A percentile compares a stretch with the other conserved stretches of the same genome.
phyloP scores from a whole-genome alignment of 208 protist species.

The Angomonas deanei region DNA sequence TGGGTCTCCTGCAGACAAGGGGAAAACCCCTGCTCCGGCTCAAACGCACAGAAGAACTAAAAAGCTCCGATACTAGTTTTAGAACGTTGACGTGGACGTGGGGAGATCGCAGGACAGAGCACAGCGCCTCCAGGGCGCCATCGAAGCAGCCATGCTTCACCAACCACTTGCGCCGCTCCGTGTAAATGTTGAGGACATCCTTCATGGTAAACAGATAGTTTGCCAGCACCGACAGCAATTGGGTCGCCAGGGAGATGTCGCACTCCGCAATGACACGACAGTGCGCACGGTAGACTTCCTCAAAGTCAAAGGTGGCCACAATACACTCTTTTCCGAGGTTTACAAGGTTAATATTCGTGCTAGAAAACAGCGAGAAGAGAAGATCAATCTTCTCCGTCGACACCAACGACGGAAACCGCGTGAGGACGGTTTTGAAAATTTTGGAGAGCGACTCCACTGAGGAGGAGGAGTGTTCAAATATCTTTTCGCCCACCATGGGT shows the following conservation, averaged over 20 bases:
- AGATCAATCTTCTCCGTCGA: slow-evolving; percentile 20
- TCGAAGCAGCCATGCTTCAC: slow-evolving; percentile 51
- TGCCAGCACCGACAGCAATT: slow-evolving; percentile 13
- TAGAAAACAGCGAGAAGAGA: slow-evolving; percentile 44
- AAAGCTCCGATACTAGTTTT: slow-evolving; percentile 52
- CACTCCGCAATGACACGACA: slow-evolving; percentile 32
- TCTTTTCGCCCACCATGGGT: slow-evolving; percentile 1
- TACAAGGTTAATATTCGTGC: slow-evolving; percentile 30
- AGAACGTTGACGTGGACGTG: slow-evolving; percentile 31
- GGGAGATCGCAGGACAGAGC: slow-evolving; percentile 22
- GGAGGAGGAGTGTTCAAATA: slow-evolving; percentile 17
- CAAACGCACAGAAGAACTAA: slow-evolving; percentile 62
- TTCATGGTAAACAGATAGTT: slow-evolving; percentile 13
- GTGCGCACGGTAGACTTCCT: slow-evolving; percentile 46
- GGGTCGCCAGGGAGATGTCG: slow-evolving; percentile 22
- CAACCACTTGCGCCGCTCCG: slow-evolving; percentile 60
- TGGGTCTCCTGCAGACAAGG: slow-evolving; percentile 46
- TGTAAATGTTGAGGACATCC: neutral
- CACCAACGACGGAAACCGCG: slow-evolving; percentile 28
- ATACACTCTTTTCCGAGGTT: slow-evolving; percentile 56
- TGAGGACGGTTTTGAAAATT: slow-evolving; percentile 49
- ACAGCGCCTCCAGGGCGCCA: slow-evolving; percentile 40
- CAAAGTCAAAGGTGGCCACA: slow-evolving; percentile 40
- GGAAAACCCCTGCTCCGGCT: slow-evolving; percentile 42
- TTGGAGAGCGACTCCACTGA: slow-evolving; percentile 27